Base-by-base conservation (phyloP, 352 stramenopile genomes). In the Peronospora farinosa region DNA sequence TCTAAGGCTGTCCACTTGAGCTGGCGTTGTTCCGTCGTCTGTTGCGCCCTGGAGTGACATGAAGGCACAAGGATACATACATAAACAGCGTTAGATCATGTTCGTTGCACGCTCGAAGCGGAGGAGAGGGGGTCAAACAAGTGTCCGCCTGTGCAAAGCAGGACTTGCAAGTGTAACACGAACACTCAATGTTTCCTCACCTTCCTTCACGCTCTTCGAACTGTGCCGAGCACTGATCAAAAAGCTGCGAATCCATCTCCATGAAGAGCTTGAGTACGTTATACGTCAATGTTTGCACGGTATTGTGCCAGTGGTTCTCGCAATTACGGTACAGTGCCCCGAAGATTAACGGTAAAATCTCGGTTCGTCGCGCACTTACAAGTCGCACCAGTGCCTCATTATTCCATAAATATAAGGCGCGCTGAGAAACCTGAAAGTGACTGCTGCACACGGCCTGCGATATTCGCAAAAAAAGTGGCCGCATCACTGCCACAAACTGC, bases 371-470 rank as follows among this genome's bases (percentile, higher is more conserved):
- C 55, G 95, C 79, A 38, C 86, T 97, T 7, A 98, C 95, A 35
- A 92, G 95, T 39, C 95, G 96, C 13, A 98, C 94, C 33, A 99
- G 85, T 49, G 97, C 89, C 58, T 98, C 94, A 52, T 98, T 98
- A 75, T 99, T 98, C 96, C 96, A 99, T 52, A 98, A 88, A 78
- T 98, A 99, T 50, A 99, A 77, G 19, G 96, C 90, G 32, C 96
- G 88, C 72, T 99, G 95, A 21, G 96, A 96, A 15, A 88, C 78
- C 72, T 98, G 95, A 63, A 98, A 98, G 64, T 98, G 94, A 58
- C 96, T 88, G 36, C 82, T 97, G 45, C 91, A 89, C 6, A 98
- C 70, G 56, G 86, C 96, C 47, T 84, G 69, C 39, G 79, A 70
- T 48, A 96, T 63, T 19, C 85, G 74, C 47, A 82, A 62, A 55